Conservation (phyloP, 2,329 filamentous ascomycete genomes). For the Thelonectria blattea region DNA sequence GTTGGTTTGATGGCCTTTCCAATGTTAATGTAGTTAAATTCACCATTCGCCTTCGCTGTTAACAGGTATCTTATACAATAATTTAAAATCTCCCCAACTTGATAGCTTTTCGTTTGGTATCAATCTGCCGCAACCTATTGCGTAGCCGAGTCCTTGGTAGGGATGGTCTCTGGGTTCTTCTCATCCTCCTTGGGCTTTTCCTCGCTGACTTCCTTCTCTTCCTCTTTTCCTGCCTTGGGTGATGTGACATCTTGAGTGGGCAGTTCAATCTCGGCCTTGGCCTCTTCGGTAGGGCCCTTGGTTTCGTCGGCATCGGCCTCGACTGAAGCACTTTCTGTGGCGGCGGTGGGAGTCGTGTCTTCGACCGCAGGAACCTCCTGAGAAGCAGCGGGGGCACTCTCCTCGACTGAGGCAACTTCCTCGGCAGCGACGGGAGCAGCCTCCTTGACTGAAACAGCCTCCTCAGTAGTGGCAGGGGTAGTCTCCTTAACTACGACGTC, state of each 20-base stretch:
- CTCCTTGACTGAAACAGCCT: neutral
- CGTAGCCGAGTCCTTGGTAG: constrained; percentile 22
- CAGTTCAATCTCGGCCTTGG: constrained; percentile 14
- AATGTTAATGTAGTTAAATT: constrained; percentile 33
- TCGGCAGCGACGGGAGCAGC: neutral
- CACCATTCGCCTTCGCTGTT: constrained; percentile 42
- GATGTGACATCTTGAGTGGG: constrained; percentile 17
- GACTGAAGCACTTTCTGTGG: neutral
- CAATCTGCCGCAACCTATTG: constrained; percentile 28
- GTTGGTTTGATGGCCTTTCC: constrained; percentile 16
- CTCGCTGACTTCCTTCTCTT: constrained; percentile 4
- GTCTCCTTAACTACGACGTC: neutral
- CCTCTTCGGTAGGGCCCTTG: constrained; percentile 1
- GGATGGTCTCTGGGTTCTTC: constrained; percentile 18
- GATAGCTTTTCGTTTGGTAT: constrained; percentile 26
- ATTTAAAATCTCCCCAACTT: constrained; percentile 30
- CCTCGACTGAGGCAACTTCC: neutral
- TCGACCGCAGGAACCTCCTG: neutral
- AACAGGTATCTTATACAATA: constrained; percentile 42
- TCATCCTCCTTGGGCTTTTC: constrained; percentile 19
- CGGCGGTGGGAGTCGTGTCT: neutral
- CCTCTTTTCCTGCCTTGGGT: constrained; percentile 17
- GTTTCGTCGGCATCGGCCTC: neutral
- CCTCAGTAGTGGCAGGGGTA: neutral
- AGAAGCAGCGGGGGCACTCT: neutral